Evolutionary conservation across 2,329 filamentous ascomycete genomes (phyloP).

Genomic region (Alternaria triticina): DNA sequence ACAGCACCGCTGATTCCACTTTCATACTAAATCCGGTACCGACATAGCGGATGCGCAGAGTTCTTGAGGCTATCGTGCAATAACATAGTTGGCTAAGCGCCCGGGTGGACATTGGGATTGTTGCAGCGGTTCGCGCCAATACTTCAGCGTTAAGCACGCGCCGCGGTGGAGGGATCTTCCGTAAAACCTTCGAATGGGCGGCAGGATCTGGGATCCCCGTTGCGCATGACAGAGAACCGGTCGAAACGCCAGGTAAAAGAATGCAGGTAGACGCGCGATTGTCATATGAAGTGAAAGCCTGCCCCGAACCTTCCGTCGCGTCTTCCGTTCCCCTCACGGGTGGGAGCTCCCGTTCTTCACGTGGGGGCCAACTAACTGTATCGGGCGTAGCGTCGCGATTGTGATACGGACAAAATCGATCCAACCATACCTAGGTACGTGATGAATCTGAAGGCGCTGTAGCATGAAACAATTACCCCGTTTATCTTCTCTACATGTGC

Average conservation of each 20-base stretch:
- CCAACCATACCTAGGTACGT: neutral
- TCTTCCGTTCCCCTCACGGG: neutral
- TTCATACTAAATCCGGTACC: neutral
- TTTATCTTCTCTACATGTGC: neutral
- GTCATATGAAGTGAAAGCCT: neutral
- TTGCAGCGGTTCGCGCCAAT: conserved; percentile 10
- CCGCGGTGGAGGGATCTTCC: neutral
- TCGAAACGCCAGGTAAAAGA: neutral
- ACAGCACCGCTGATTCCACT: neutral
- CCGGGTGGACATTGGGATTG: conserved; percentile 1
- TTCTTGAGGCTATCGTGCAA: conserved; percentile 5
- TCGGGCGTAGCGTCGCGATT: neutral
- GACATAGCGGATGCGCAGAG: neutral
- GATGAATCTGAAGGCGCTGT: neutral
- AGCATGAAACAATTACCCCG: neutral
- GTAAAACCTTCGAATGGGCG: neutral
- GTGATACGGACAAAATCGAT: neutral
- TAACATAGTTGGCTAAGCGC: conserved; percentile 10
- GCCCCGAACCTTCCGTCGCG: neutral
- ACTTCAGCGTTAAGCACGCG: neutral
- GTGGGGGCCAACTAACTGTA: neutral
- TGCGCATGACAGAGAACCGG: neutral
- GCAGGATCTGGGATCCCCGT: neutral
- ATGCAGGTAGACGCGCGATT: neutral
- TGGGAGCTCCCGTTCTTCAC: neutral